A percentile compares a stretch with the other conserved stretches of the same genome.
These are phyloP conservation scores for Diplodia intermedia DNA, from an alignment of 2,329 filamentous ascomycete species.

Conservation along the genomic window DNA sequence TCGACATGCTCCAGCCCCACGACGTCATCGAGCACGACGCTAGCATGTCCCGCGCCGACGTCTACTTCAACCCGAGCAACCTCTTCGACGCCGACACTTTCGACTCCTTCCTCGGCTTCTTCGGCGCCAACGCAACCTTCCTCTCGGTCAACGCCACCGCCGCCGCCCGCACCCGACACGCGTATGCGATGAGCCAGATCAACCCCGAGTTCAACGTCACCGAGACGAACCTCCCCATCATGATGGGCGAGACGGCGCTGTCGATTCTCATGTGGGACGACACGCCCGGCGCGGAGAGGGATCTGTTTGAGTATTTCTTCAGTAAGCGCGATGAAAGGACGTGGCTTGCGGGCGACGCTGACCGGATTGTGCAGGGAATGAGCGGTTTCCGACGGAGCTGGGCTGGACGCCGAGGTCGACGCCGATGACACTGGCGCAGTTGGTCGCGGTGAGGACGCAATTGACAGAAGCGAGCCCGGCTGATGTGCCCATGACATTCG, in stretches of 20 bases:
- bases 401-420: background rate
- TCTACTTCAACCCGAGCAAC: background rate
- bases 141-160: background rate
- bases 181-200: background rate
- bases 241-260: too few species aligned
- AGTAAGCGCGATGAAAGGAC: background rate
- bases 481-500: too few species aligned
- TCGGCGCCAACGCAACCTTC: background rate
- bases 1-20: slow-evolving; percentile 45
- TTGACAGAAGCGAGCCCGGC: too few species aligned
- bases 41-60: slow-evolving; percentile 39
- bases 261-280: background rate
- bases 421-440: too few species aligned
- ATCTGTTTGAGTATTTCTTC: background rate
- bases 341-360: too few species aligned
- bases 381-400: background rate
- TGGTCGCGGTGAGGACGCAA: too few species aligned
- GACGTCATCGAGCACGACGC: slow-evolving; percentile 47
- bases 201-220: background rate
- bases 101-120: background rate
- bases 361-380: background rate
- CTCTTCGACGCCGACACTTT: background rate
- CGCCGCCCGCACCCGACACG: background rate
- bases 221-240: background rate
- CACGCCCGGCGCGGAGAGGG: background rate